Evolutionary conservation across 352 stramenopile species (phyloP), one percentile per base, ranked within the genome.

Genomic region (Globisporangium splendens): DNA sequence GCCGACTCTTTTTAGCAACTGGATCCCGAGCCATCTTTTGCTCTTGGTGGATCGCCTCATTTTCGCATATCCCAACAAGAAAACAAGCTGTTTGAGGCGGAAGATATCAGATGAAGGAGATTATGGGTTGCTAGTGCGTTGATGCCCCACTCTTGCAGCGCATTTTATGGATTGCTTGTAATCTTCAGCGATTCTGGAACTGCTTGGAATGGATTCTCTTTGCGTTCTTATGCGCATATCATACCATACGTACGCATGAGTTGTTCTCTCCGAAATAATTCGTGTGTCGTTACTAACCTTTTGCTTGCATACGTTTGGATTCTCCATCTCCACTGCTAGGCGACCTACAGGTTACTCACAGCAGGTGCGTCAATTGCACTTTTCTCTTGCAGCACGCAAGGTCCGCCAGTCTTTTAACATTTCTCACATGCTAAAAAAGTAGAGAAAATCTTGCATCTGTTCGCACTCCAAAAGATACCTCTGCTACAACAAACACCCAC

Each of bases 1-100:
- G n/a, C 39, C 42, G 33, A 41, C 41, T 50, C 42, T 50, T 44
- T 59, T n/a, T 18, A n/a, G 41, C 52, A n/a, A 31, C 24, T 53
- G 1, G 14, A 12, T 13, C 3, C 8, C 11, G 1, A 53, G 8
- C 47, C 47, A 42, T 22, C 38, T 14, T 10, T 7, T 46, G 33
- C 15, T 24, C 39, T 44, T 31, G 52, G 38, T 58, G 47, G 20
- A 12, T 46, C 22, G 41, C 13, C 21, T 49, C 17, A 35, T 18
- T 44, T n/a, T 44, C 39, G 39, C 39, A 18, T 35, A 35, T 35
- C 28, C 28, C 28, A 35, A 10, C 28, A 35, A 35, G 3, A 35
- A 35, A 35, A 10, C 28, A 35, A 35, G 8, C 28, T 35, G 28
- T 35, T 35, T 8, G 28, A 35, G 28, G 28, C 28, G 3, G 5